Base-by-base conservation (phyloP, 805 yeast species). In the Candida awuae region DNA sequence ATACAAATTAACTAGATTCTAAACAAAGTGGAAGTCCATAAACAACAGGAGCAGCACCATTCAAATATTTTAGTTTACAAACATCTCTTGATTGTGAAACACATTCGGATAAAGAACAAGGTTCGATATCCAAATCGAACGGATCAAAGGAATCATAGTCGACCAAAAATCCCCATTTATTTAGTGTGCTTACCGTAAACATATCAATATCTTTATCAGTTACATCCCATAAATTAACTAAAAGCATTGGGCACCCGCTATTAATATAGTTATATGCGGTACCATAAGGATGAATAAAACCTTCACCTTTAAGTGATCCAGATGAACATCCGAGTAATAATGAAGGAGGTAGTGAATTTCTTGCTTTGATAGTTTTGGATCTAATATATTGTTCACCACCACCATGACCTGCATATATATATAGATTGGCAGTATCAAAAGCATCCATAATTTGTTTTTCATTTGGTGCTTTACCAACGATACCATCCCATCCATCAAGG, bases 181-280 rank as follows among this genome's bases (percentile, higher is more conserved):
- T 68, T 47, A 92, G 70, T 28, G 84, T 55, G 3, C 72, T 63
- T 8, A 69, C 43, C 18, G 85, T 80, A 49, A 88, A 86, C 49
- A 68, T 70, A 58, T 92, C 97, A 36, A 86, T 84, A 56, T 92
- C 99, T 48, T 84, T 87, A 59, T 92, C 97, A 0, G 97, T 92
- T 4, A 92, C 97, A 58, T 87, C 96, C 98, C 98, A 92, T 41
- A 92, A 60, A 51, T 85, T 86, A 0, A 85, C 96, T 27, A 92
- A 62, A 1, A 86, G 70, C 77, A 83, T 70, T 0, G 95, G 92
- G 34, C 85, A 74, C 0, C 95, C 94, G 17, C 87, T 92, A 8
- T 73, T 63, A 20, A 92, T 56, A 67, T 87, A 87, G 36, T 83
- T 76, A 48, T 73, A 70, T 0, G 86, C 72, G 3, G 90, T 82